Evolutionary conservation across 768 basidiomycete species (phyloP).

Genomic region (Tulasnella sp.): DNA sequence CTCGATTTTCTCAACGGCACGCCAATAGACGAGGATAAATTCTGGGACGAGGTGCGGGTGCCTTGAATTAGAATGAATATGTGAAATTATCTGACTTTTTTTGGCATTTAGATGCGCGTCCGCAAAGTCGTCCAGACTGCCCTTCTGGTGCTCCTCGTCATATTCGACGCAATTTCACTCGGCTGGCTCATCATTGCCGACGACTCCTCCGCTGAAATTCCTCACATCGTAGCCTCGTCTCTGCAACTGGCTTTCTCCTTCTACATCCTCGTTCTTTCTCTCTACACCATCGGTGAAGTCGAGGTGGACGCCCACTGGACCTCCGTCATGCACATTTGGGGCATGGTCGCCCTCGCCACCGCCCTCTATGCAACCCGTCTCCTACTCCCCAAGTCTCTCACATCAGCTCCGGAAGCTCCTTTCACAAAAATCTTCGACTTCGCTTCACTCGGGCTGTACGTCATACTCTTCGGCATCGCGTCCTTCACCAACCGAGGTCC

Average conservation of each 20-base stretch:
- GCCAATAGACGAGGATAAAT: constrained; percentile 51
- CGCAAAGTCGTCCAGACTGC: constrained; percentile 48
- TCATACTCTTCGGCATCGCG: constrained; percentile 39
- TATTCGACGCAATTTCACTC: constrained; percentile 46
- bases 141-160: constrained; percentile 41
- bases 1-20: constrained; percentile 63
- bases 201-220: constrained; percentile 22
- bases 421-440: constrained; percentile 41
- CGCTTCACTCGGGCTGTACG: constrained; percentile 44
- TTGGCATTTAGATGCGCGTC: constrained; percentile 43
- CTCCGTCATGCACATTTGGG: constrained; percentile 54
- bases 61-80: background rate
- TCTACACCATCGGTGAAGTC: constrained; percentile 44
- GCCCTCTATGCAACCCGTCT: constrained; percentile 41
- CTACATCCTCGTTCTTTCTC: constrained; percentile 50
- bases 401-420: background rate
- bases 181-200: constrained; percentile 44
- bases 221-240: constrained; percentile 33
- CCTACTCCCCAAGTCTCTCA: constrained; percentile 43
- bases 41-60: constrained; percentile 48
- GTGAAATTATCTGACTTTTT: background rate
- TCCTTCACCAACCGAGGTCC: constrained; percentile 63
- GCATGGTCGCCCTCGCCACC: constrained; percentile 45
- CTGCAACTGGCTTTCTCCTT: constrained; percentile 49
- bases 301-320: constrained; percentile 36